These are phyloP conservation scores for Echinochloa phyllopogon DNA, from an alignment of 176 grass and related monocot genomes.

Conservation along the genomic window DNA sequence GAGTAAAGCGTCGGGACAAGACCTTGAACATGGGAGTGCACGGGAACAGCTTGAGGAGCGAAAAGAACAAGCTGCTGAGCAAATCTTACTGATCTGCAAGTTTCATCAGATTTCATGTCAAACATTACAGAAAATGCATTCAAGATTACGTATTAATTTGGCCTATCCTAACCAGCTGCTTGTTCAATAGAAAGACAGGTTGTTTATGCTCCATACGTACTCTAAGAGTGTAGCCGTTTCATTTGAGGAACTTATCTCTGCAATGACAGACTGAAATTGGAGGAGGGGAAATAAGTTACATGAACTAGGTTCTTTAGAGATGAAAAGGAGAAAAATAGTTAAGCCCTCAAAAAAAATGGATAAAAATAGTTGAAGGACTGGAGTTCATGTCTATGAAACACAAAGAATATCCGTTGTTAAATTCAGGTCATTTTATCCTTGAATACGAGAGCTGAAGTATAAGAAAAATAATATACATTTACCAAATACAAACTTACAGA, in stretches of 20 bases:
- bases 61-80: slow-evolving; percentile 99
- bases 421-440: background rate
- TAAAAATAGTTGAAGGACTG: background rate
- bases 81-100: slow-evolving; percentile 92
- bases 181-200: slow-evolving; percentile 41
- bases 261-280: slow-evolving; percentile 87
- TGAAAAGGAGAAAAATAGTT: slow-evolving; percentile 27
- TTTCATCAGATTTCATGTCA: slow-evolving; percentile 30
- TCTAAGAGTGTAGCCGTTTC: slow-evolving; percentile 87
- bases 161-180: slow-evolving; percentile 25
- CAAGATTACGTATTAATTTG: slow-evolving; percentile 29
- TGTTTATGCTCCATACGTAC: slow-evolving; percentile 61
- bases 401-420: background rate
- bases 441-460: background rate
- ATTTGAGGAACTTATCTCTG: slow-evolving; percentile 95
- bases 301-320: slow-evolving; percentile 25
- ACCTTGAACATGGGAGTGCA: slow-evolving; percentile 89
- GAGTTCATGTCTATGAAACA: slow-evolving; percentile 20
- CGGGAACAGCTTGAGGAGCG: slow-evolving; percentile 94
- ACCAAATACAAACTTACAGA: background rate
- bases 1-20: slow-evolving; percentile 87
- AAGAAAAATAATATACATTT: slow-evolving; percentile 6
- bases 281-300: slow-evolving; percentile 28
- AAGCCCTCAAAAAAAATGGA: no score
- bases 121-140: slow-evolving; percentile 36